These are phyloP conservation scores for Ophiocordyceps camponoti-floridani DNA, from an alignment of 2,329 filamentous ascomycete genomes.

Conservation along the genomic window DNA sequence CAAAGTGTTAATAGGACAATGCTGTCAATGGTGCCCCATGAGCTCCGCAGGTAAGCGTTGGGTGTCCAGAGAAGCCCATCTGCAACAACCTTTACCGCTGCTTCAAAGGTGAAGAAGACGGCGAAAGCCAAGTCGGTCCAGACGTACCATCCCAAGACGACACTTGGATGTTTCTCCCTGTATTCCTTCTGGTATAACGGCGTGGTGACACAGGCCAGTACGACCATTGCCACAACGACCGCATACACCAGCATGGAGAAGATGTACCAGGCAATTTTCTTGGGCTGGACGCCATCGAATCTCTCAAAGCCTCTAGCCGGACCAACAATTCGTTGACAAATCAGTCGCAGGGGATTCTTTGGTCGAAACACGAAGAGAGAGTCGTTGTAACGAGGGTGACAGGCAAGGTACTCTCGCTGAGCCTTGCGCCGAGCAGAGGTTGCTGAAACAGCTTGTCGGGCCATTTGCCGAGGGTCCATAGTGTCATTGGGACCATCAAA, in stretches of 20 bases:
- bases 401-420: constrained; percentile 76
- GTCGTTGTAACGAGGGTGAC: constrained; percentile 82
- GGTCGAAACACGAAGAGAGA: constrained; percentile 77
- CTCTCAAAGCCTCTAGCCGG: constrained; percentile 75
- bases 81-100: constrained; percentile 79
- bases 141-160: constrained; percentile 73
- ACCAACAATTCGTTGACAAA: constrained; percentile 82
- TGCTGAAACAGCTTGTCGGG: constrained; percentile 73
- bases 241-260: constrained; percentile 91
- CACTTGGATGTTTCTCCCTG: constrained; percentile 42
- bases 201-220: constrained; percentile 85
- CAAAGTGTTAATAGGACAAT: constrained; percentile 83
- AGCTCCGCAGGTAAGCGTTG: constrained; percentile 90
- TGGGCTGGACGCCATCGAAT: constrained; percentile 77
- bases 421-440: constrained; percentile 69
- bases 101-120: constrained; percentile 68
- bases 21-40: constrained; percentile 92
- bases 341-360: constrained; percentile 54
- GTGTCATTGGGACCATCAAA: constrained; percentile 60
- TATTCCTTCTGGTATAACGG: constrained; percentile 87
- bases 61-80: constrained; percentile 95
- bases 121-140: constrained; percentile 89
- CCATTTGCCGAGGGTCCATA: constrained; percentile 72
- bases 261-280: constrained; percentile 76
- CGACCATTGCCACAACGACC: constrained; percentile 92